These are phyloP conservation scores for Plasmodium cynomolgi DNA, from an alignment of 169 alveolate species.

Conservation along the genomic window DNA sequence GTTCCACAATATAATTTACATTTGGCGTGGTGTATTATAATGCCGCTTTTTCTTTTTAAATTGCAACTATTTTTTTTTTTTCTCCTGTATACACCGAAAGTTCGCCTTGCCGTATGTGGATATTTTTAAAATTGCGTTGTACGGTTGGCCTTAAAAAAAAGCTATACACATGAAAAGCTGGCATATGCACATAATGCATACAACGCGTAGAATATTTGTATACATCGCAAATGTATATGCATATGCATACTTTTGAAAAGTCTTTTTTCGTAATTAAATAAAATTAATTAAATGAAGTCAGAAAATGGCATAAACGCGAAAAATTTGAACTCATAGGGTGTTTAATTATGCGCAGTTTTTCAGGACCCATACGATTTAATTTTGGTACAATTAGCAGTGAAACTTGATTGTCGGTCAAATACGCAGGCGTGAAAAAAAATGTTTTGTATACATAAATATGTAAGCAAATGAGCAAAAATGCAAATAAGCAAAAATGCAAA, in stretches of 20 bases:
- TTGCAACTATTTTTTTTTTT: not conserved
- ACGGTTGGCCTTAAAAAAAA: not conserved
- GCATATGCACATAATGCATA: not conserved
- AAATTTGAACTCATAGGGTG: not conserved
- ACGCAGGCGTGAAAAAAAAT: not conserved
- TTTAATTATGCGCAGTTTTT: not conserved
- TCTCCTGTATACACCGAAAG: not conserved
- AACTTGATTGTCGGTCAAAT: not conserved
- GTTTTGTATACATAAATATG: not conserved
- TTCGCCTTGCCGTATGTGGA: not conserved
- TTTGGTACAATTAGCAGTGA: not conserved
- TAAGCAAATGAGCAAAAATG: not conserved
- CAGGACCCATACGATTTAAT: not conserved
- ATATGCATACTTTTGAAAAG: not conserved
- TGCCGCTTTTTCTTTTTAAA: not conserved
- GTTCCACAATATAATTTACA: not conserved
- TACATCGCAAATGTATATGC: not conserved
- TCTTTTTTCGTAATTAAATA: conserved; percentile 1
- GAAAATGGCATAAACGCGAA: not conserved
- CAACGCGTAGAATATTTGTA: not conserved
- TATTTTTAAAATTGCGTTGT: not conserved
- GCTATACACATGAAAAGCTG: not conserved
- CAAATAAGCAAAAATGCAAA: not conserved
- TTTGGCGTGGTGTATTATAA: not conserved
- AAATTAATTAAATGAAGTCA: not conserved